Base-by-base conservation (phyloP, 2,329 filamentous ascomycete species). In the Botrytis fabae region DNA sequence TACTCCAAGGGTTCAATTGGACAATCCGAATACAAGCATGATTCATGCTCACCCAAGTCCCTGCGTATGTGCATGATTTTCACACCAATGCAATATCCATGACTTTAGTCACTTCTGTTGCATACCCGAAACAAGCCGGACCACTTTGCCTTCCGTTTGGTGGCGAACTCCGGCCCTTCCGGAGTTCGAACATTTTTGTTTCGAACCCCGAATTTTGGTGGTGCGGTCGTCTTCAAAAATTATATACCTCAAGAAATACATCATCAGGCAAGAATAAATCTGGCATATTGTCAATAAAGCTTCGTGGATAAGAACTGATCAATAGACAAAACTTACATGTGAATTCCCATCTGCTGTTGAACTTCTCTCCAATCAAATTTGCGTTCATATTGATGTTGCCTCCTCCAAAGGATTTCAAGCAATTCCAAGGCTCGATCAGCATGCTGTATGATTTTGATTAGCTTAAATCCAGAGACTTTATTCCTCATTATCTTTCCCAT, bases 331-430 rank as follows among this genome's bases (percentile, higher is more conserved):
- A 76, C 64, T 65, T 72, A 80, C 79, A 80, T 75, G 65, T 79
- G 77, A 40, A 80, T 78, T 6, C 76, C 79, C 77, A 80, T 79
- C 40, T 80, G 78, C n/a, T 70, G 73, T 66, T 80, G 79, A 20
- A 80, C 77, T 63, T 77, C 68, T 74, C 79, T 76, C 79, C 79
- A 80, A 65, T 80, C 79, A 57, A 77, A 80, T 64, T 79, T 80
- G 1, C 70, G 72, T 38, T 73, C 74, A 70, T 78, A 80, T 73
- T 78, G 77, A 73, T 79, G 79, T 59, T 80, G 79, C 71, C 78
- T 73, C 40, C 77, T 77, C 79, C 79, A 80, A 22, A 80, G 73
- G 20, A 79, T 76, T 71, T 80, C 79, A 18, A 80, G 75, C 40
- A 80, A 63, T 40, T 78, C 76, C 6, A 79, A 69, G 54, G 78